Evolutionary conservation across 495 filamentous ascomycete genomes (phyloP).

Genomic region (Talaromyces wortmannii): DNA sequence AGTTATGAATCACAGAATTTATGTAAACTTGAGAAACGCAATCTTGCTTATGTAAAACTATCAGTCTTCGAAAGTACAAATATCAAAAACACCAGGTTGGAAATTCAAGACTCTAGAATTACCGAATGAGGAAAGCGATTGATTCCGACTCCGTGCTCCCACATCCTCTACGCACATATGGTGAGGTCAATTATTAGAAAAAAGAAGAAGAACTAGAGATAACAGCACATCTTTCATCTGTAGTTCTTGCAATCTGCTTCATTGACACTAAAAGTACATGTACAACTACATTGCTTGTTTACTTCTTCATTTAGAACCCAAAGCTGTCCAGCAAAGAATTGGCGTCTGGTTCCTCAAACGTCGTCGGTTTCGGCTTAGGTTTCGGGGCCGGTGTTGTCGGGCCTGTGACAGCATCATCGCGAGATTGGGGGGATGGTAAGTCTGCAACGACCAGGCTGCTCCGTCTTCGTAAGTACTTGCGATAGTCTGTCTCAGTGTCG

Average conservation of each 20-base stretch:
- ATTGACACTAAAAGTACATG: too few relatives aligned
- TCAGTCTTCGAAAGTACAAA: too few relatives aligned
- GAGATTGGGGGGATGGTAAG: slow-evolving; percentile 39
- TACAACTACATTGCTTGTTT: not conserved
- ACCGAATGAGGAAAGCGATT: too few relatives aligned
- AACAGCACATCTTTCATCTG: not conserved
- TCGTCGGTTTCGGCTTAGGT: slow-evolving; percentile 51
- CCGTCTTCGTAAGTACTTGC: slow-evolving; percentile 61
- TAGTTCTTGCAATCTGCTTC: not conserved
- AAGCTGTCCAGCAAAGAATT: slow-evolving; percentile 76
- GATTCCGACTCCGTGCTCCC: too few relatives aligned
- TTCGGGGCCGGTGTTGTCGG: slow-evolving; percentile 33
- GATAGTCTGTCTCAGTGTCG: slow-evolving; percentile 47
- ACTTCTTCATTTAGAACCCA: slow-evolving; percentile 44
- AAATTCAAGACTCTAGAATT: too few relatives aligned
- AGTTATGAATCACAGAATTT: not conserved
- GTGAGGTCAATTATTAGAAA: not conserved
- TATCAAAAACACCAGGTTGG: too few relatives aligned
- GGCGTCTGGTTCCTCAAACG: slow-evolving; percentile 86
- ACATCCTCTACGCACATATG: too few relatives aligned
- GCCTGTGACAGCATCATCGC: slow-evolving; percentile 9
- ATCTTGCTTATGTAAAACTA: too few relatives aligned
- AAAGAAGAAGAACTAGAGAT: not conserved
- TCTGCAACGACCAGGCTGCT: slow-evolving; percentile 79
- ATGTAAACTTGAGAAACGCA: not conserved